A percentile compares a stretch with the other conserved stretches of the same genome.
Evolutionary conservation across 23 red algal species (phyloP).

Genomic region (Cyanidium caldarium): DNA sequence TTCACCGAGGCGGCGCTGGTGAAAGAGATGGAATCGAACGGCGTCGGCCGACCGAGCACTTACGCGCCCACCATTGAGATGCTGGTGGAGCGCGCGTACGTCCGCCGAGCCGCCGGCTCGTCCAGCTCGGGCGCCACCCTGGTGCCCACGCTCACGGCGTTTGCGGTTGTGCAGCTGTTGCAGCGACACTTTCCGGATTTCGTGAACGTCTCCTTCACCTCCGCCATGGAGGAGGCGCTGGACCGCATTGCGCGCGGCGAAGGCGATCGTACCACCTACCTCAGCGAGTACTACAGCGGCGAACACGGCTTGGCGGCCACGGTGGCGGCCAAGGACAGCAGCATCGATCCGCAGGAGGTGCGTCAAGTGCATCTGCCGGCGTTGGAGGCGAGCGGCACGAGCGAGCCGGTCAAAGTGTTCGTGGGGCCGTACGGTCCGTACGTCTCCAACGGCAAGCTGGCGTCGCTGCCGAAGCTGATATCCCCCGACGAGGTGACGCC

Average conservation of each 20-base stretch:
- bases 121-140: constrained; percentile 21
- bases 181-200: constrained; percentile 59
- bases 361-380: constrained; percentile 10
- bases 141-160: constrained; percentile 66
- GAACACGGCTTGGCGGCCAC: constrained; percentile 32
- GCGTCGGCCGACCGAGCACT: constrained; percentile 88
- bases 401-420: constrained; percentile 1
- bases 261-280: constrained; percentile 54
- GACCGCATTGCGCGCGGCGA: constrained; percentile 71
- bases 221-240: constrained; percentile 65
- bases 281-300: constrained; percentile 66
- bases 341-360: constrained; percentile 29
- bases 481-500: constrained; percentile 64
- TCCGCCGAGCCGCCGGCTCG: constrained; percentile 30
- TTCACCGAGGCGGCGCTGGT: constrained; percentile 86
- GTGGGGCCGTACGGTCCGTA: constrained; percentile 92
- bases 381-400: neutral
- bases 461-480: constrained; percentile 36
- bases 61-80: constrained; percentile 91
- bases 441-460: constrained; percentile 17
- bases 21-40: constrained; percentile 68
- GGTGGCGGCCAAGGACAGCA: constrained; percentile 23
- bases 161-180: constrained; percentile 68
- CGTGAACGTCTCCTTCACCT: constrained; percentile 70
- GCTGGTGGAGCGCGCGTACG: constrained; percentile 54